A percentile compares a stretch with the other conserved stretches of the same genome.
These are phyloP conservation scores for Eucalyptus sp. DNA, from an alignment of 345 rosid genomes.

Conservation along the genomic window DNA sequence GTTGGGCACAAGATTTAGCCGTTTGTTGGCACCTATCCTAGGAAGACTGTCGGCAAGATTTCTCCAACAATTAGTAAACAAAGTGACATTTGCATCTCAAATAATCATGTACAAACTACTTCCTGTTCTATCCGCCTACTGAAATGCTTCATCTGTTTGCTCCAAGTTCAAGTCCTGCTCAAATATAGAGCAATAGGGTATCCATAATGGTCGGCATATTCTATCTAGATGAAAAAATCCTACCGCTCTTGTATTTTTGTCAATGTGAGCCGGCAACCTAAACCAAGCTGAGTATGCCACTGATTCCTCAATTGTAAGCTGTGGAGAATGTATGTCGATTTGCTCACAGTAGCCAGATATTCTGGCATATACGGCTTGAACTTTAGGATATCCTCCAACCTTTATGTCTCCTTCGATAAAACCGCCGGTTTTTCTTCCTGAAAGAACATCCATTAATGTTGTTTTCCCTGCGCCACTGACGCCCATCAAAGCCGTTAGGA, in stretches of 20 bases:
- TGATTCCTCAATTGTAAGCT: slow-evolving; percentile 26
- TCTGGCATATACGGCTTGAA: slow-evolving; percentile 30
- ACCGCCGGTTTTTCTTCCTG: slow-evolving; percentile 40
- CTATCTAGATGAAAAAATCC: background rate
- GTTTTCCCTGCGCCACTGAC: slow-evolving; percentile 38
- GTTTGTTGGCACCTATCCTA: background rate
- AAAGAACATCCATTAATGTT: slow-evolving; percentile 41
- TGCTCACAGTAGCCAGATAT: slow-evolving; percentile 37
- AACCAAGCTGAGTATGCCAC: slow-evolving; percentile 27
- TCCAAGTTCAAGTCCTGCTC: background rate
- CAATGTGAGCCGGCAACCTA: slow-evolving; percentile 16
- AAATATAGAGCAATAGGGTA: background rate
- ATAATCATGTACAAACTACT: background rate
- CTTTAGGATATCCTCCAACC: slow-evolving; percentile 31
- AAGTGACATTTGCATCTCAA: background rate
- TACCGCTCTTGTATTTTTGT: slow-evolving; percentile 18
- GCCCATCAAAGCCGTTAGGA: slow-evolving; percentile 38
- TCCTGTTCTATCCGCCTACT: background rate
- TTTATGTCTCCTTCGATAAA: slow-evolving; percentile 22
- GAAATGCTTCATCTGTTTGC: background rate
- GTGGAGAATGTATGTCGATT: slow-evolving; percentile 33
- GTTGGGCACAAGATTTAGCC: background rate
- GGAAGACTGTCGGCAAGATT: background rate
- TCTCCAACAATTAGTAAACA: background rate
- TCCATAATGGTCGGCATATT: background rate